Base-by-base conservation (phyloP, 1,284 basidiomycete genomes). In the Coniophora puteana region DNA sequence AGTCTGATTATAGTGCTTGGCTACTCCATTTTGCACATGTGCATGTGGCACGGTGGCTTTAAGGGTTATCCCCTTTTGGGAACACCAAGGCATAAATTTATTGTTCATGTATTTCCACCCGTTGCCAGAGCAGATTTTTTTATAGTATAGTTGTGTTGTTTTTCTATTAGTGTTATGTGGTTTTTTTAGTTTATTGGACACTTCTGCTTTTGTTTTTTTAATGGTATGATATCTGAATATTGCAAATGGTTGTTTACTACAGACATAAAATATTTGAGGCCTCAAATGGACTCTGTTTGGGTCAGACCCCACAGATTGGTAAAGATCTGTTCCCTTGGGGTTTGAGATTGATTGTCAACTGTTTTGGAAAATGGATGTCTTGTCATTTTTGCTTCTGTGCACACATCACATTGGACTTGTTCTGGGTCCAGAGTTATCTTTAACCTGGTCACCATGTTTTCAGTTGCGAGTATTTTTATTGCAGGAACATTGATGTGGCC, bases 41-140 rank as follows among this genome's bases (percentile, higher is more conserved):
- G 39, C 38, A 16, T 44, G 25, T 3, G 47, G 47, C 1, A 38
- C 30, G 0, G 41, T 50, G 5, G 10, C 4, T 27, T 38, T 14
- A 3, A 27, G 6, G n/a, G 16, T 11, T 11, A 38, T 38, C 6
- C 36, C 26, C 12, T 27, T 5, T 8, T 38, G 12, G 4, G 8
- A 11, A 17, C 23, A 29, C n/a, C 26, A 38, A 0, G 30, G 38
- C 1, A 3, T 8, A 0, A 49, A 24, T 5, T 41, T 21, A 0
- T 18, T 8, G 13, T 46, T 46, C 0, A 49, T 26, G n/a, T 51
- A 51, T 36, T 50, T 38, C 0, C 14, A 16, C 0, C 49, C 36
- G 14, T 50, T 50, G 21, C 50, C 38, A 0, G 32, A 23, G 0
- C 21, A 18, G 3, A 47, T 17, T 11, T 12, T 29, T 46, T 46